A percentile compares a stretch with the other conserved stretches of the same genome.
phyloP scores from a whole-genome alignment of 2,329 filamentous ascomycete species.

The Dactylellina drechsleri region DNA sequence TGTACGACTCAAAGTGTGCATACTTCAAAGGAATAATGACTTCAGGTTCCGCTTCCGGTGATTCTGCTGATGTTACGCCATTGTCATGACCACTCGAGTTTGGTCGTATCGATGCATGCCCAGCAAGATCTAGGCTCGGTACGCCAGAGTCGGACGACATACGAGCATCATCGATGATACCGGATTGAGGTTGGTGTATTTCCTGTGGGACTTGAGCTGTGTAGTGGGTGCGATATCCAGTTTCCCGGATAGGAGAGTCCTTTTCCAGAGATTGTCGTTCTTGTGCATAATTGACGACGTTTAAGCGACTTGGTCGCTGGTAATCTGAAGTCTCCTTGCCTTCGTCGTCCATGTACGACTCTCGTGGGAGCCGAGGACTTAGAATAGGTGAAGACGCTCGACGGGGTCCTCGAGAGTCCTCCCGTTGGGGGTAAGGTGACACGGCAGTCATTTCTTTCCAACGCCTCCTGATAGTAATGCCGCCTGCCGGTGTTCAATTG shows the following conservation, averaged over 20 bases:
- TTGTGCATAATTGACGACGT: slow-evolving; percentile 41
- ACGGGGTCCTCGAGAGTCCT: slow-evolving; percentile 30
- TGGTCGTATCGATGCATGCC: slow-evolving; percentile 27
- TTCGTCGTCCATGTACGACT: slow-evolving; percentile 48
- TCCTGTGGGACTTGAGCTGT: slow-evolving; percentile 52
- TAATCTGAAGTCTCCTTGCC: slow-evolving; percentile 30
- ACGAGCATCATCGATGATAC: slow-evolving; percentile 51
- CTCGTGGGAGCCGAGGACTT: slow-evolving; percentile 41
- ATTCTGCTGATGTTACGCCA: slow-evolving; percentile 9
- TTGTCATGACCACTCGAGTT: slow-evolving; percentile 23
- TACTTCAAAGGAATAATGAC: slow-evolving; percentile 49
- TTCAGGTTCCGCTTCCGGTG: slow-evolving; percentile 33
- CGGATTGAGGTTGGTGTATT: slow-evolving; percentile 50
- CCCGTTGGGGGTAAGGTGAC: slow-evolving; percentile 46
- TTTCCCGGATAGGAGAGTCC: slow-evolving; percentile 54
- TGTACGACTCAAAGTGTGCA: slow-evolving; percentile 48
- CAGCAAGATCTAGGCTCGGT: slow-evolving; percentile 40
- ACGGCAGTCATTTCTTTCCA: slow-evolving; percentile 52
- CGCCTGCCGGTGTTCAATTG: slow-evolving; percentile 17
- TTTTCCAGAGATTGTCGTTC: slow-evolving; percentile 47
- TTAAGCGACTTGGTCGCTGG: slow-evolving; percentile 45
- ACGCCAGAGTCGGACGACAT: slow-evolving; percentile 45
- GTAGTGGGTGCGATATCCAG: slow-evolving; percentile 51
- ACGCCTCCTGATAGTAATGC: background rate
- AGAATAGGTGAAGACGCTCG: slow-evolving; percentile 53